Conservation (phyloP, 2,329 filamentous ascomycete species). For the Myriangium duriaei region DNA sequence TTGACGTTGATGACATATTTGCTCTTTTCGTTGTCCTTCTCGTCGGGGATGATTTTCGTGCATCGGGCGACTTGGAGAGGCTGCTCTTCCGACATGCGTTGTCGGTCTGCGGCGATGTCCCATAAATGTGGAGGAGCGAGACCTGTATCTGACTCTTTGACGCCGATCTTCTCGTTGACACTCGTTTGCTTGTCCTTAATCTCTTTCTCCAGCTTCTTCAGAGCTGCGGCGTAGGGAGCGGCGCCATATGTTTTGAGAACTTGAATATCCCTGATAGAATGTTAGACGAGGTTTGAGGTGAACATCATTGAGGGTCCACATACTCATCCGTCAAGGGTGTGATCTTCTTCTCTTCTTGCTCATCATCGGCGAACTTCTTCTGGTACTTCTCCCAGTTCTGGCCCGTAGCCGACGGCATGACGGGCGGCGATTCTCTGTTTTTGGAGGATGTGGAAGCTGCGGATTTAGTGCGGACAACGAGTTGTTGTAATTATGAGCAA, state of each 20-base stretch:
- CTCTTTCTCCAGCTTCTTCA: constrained; percentile 97
- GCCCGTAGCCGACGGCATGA: constrained; percentile 87
- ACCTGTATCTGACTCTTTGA: constrained; percentile 91
- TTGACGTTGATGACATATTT: constrained; percentile 99
- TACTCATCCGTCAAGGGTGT: constrained; percentile 93
- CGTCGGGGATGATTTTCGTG: constrained; percentile 97
- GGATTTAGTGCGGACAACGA: constrained; percentile 1
- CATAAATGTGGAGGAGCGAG: constrained; percentile 96
- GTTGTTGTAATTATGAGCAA: background rate
- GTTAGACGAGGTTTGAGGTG: constrained; percentile 19
- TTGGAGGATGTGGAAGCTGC: background rate
- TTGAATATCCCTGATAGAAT: constrained; percentile 71
- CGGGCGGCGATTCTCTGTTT: constrained; percentile 22
- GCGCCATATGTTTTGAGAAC: constrained; percentile 95
- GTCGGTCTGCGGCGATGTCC: constrained; percentile 94
- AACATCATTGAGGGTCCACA: constrained; percentile 25
- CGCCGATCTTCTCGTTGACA: constrained; percentile 94
- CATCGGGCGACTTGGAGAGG: constrained; percentile 93
- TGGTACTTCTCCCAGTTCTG: constrained; percentile 97
- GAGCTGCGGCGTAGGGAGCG: constrained; percentile 79
- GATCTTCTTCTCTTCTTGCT: constrained; percentile 99
- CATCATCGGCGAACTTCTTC: constrained; percentile 93
- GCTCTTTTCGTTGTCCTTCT: constrained; percentile 92
- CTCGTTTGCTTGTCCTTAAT: constrained; percentile 99
- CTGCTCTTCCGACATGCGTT: constrained; percentile 98